A percentile compares a stretch with the other conserved stretches of the same genome.
phyloP scores from a whole-genome alignment of 345 rosid species.

The Ricinus communis region DNA sequence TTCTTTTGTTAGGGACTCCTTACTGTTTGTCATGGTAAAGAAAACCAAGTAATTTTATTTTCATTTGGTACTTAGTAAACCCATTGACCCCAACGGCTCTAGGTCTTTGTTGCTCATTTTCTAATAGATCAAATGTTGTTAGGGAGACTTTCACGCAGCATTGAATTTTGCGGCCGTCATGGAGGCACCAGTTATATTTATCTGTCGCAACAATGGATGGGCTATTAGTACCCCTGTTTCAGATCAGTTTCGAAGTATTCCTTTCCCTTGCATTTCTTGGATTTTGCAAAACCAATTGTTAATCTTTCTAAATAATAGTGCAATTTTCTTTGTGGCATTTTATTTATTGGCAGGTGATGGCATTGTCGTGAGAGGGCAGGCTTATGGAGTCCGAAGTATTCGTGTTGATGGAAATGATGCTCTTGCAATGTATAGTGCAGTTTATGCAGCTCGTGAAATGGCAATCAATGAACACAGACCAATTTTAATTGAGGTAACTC shows the following conservation, averaged over 20 bases:
- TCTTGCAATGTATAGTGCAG: constrained; percentile 81
- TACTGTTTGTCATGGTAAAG: neutral
- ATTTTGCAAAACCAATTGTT: neutral
- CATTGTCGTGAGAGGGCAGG: constrained; percentile 71
- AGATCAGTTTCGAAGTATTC: constrained; percentile 82
- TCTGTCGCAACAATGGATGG: constrained; percentile 93
- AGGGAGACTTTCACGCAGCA: constrained; percentile 92
- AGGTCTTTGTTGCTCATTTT: constrained; percentile 1
- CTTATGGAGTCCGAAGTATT: constrained; percentile 80
- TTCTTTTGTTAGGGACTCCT: neutral
- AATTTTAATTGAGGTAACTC: constrained; percentile 63
- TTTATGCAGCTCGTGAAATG: constrained; percentile 72
- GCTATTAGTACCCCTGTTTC: constrained; percentile 80
- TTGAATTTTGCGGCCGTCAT: constrained; percentile 68
- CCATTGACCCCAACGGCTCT: neutral
- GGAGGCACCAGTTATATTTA: constrained; percentile 79
- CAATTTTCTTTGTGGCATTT: neutral
- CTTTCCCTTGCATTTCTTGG: constrained; percentile 12
- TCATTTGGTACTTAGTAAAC: neutral
- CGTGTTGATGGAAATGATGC: constrained; percentile 94
- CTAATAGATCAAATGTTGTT: constrained; percentile 22
- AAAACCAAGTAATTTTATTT: too few relatives aligned
- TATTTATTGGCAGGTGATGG: constrained; percentile 66
- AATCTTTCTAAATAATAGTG: neutral
- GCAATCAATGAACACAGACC: constrained; percentile 70